Conservation (phyloP, 2,329 filamentous ascomycete genomes). For the Aspergillus hortae region DNA sequence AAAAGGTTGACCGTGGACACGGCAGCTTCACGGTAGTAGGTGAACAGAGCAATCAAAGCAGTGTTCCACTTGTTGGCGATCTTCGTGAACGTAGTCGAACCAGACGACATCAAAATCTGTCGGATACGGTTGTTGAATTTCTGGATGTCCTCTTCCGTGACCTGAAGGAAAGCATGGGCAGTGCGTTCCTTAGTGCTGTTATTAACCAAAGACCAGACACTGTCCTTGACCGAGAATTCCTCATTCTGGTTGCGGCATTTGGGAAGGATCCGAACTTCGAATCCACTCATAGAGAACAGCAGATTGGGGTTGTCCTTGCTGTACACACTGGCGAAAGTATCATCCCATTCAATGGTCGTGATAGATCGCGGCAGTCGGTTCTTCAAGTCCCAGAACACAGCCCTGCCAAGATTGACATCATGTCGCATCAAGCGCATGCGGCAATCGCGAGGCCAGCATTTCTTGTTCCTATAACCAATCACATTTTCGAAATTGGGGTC, state of each 20-base stretch:
- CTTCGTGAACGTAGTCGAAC: conserved; percentile 99
- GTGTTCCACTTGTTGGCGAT: conserved; percentile 99
- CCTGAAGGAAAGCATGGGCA: conserved; percentile 93
- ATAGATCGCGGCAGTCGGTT: conserved; percentile 91
- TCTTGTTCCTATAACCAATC: conserved; percentile 98
- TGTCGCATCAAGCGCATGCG: conserved; percentile 98
- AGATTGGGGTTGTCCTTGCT: conserved; percentile 96
- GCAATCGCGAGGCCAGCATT: conserved; percentile 97
- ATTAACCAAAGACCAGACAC: conserved; percentile 95
- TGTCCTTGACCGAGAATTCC: conserved; percentile 96
- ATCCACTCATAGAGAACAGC: conserved; percentile 96
- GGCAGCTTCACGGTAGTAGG: conserved; percentile 95
- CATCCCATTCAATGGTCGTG: conserved; percentile 98
- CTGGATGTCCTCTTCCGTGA: conserved; percentile 95
- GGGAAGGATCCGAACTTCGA: conserved; percentile 92
- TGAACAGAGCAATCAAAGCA: conserved; percentile 92
- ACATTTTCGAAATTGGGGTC: conserved; percentile 99
- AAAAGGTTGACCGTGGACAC: conserved; percentile 91
- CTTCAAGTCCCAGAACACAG: conserved; percentile 98
- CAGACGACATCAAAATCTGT: conserved; percentile 98
- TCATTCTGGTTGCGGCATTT: conserved; percentile 95
- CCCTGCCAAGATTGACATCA: conserved; percentile 94
- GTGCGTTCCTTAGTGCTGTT: conserved; percentile 96
- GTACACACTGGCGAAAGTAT: conserved; percentile 97
- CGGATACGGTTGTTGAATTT: conserved; percentile 99